These are phyloP conservation scores for Alternaria triticina DNA, from an alignment of 2,329 filamentous ascomycete genomes.

Conservation along the genomic window DNA sequence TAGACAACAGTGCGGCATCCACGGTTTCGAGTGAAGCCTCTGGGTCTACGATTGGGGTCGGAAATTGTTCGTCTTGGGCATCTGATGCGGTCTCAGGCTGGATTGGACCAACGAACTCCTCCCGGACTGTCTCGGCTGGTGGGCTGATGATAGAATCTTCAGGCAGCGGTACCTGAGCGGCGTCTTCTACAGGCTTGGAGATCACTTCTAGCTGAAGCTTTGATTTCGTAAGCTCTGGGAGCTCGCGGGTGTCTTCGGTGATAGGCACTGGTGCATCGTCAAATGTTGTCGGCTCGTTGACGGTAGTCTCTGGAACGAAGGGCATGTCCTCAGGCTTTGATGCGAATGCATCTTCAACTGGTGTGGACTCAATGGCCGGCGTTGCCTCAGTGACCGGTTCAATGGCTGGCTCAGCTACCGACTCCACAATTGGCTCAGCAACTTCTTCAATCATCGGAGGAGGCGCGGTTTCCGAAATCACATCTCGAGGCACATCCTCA, in stretches of 20 bases:
- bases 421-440: neutral
- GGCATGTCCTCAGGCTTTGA: neutral
- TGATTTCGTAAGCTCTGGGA: neutral
- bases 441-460: neutral
- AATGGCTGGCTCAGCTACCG: neutral
- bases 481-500: neutral
- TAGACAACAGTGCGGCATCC: constrained; percentile 13
- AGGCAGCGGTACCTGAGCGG: constrained; percentile 3
- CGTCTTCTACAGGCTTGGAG: constrained; percentile 7
- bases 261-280: neutral
- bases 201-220: neutral
- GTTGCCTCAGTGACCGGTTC: neutral
- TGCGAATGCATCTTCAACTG: neutral
- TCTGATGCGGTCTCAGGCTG: neutral
- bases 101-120: neutral
- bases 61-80: neutral
- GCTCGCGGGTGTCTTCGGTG: neutral
- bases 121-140: neutral
- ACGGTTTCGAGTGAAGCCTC: constrained; percentile 4
- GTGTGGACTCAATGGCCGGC: neutral
- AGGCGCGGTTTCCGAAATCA: neutral
- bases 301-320: neutral
- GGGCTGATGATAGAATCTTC: constrained; percentile 2
- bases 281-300: neutral
- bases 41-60: neutral